Evolutionary conservation across 2,329 filamentous ascomycete species (phyloP), one percentile per base, ranked within the genome.

Genomic region (Monosporascus sp.): DNA sequence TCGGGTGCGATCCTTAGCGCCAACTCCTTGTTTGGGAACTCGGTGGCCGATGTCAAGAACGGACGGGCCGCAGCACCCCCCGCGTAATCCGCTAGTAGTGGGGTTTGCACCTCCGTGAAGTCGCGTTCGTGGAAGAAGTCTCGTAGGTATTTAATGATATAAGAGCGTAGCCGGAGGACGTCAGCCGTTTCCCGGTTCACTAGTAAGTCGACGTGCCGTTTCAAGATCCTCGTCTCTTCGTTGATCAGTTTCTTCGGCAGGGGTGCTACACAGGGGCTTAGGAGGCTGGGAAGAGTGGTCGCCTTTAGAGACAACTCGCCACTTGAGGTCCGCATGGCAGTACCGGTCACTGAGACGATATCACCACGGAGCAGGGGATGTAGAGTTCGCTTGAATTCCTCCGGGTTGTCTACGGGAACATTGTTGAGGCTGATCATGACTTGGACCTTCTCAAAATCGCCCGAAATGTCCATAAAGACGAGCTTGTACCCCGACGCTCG

Each of bases 1-100:
- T 99, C 94, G 1, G 94, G 94, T 3, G 94, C 94, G 62, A 99
- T 93, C 48, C 94, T 82, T 36, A 99, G 77, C 22, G 88, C 83
- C 37, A 99, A 74, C 51, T 84, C 78, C 54, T 83, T 85, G 41
- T 86, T 80, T 3, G 83, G 77, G 55, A 96, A 86, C 65, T 92
- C 90, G 0, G 87, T 89, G 8, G 90, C 86, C 45, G 77, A 73
- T 0, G 92, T 97, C 59, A 85, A 78, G 68, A 99, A 99, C 0
- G 94, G 90, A 48, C 89, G 85, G 1, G 94, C 94, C 39, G 86
- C 80, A 5, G 94, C 94, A 41, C 94, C 94, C n/a, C 91, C 88
- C 2, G 92, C 91, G 48, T 85, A 81, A 47, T 86, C 83, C 7
- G 89, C 86, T 50, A 99, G 77, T 53, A 97, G 90, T 0, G 94